Evolutionary conservation across 371 early-diverging fungal species (phyloP).

Genomic region (Apophysomyces variabilis): DNA sequence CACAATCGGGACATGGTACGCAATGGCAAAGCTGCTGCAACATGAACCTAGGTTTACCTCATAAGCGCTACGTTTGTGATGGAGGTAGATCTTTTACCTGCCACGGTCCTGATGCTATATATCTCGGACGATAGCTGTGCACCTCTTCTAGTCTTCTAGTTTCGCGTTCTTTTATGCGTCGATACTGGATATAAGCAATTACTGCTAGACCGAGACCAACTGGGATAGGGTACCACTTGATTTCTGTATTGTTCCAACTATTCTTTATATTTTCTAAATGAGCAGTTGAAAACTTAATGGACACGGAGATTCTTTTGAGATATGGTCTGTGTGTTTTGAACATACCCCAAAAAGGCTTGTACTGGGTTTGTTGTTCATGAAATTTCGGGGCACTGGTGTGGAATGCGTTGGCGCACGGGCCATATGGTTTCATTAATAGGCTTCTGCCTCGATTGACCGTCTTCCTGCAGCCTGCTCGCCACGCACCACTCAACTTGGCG

Average conservation of each 20-base stretch:
- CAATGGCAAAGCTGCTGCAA: conserved; percentile 87
- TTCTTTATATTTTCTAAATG: conserved; percentile 31
- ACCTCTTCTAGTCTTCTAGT: conserved; percentile 28
- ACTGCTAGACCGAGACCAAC: conserved; percentile 80
- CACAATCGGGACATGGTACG: conserved; percentile 88
- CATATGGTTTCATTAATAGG: not conserved
- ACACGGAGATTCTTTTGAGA: not conserved
- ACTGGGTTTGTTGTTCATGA: not conserved
- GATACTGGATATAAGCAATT: conserved; percentile 71
- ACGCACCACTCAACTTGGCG: not conserved
- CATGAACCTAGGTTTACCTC: conserved; percentile 64
- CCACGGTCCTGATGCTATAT: conserved; percentile 81
- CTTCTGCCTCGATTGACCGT: not conserved
- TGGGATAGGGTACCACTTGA: conserved; percentile 80
- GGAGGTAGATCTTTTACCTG: conserved; percentile 55
- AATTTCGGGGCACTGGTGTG: conserved; percentile 2
- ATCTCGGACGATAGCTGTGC: conserved; percentile 33
- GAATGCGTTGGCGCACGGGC: not conserved
- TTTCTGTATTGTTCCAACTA: conserved; percentile 62
- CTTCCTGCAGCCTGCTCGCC: not conserved
- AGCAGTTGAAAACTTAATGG: not conserved
- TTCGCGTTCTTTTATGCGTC: conserved; percentile 50
- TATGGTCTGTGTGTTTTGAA: no score
- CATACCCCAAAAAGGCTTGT: conserved; percentile 1
- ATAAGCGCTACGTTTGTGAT: conserved; percentile 1